Base-by-base conservation (phyloP, 2,329 filamentous ascomycete species). In the Claviceps monticola region DNA sequence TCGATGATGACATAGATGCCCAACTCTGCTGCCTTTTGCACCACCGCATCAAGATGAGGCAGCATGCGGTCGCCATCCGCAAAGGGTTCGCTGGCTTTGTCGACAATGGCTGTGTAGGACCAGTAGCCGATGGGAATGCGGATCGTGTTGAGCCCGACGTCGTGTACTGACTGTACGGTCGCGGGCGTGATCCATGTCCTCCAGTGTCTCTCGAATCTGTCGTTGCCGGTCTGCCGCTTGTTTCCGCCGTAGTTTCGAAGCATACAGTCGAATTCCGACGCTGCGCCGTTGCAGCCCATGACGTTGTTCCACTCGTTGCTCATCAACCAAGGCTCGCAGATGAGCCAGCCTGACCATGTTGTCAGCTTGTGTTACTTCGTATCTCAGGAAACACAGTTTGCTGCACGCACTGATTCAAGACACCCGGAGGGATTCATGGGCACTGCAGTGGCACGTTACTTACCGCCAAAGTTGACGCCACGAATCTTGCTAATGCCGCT, bases 91-190 rank as follows among this genome's bases (percentile, higher is more conserved):
- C 65, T 71, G 49, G 66, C 49, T 41, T 52, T 57, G 53, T 73
- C 66, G n/a, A 78, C 72, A 9, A 74, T 61, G 43, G 66, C 66
- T 55, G 74, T 71, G 36, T 72, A 62, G 38, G 76, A 68, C 75
- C 74, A 79, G 61, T 75, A 79, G 19, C 75, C 76, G 3, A 78
- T 67, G 0, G 75, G 74, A 19, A 79, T 73, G 9, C 74, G 68
- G 46, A 78, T 66, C 1, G 74, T 73, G 58, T 79, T 77, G 41
- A 78, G 60, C 0, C 74, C 74, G 50, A 79, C 66, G 58, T 78
- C 75, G n/a, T 66, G 59, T 49, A 72, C 60, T 3, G 71, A 73
- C 56, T 76, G 72, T 66, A 71, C 78, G 0, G 65, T 67, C 13
- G 37, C 54, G 5, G 55, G 45, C 19, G 52, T 56, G 34, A 56